Base-by-base conservation (phyloP, 2,329 filamentous ascomycete genomes). In the Xylaria sp. region DNA sequence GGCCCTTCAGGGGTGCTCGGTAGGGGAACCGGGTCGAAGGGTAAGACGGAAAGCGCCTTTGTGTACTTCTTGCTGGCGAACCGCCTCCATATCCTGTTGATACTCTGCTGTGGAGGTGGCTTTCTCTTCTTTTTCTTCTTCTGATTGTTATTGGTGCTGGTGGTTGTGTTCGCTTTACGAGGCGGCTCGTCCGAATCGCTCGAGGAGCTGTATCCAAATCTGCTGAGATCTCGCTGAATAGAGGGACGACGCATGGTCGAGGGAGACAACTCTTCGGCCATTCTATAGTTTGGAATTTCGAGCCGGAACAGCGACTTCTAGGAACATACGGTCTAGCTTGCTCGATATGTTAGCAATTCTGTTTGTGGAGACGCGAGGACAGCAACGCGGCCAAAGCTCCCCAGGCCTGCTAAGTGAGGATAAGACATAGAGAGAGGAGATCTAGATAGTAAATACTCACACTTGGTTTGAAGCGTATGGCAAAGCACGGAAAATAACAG, bases 81-180 rank as follows among this genome's bases (percentile, higher is more conserved):
- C 27, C 82, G 84, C 75, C 85, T 85, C 90, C 90, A 92, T 69
- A 90, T 88, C 66, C 85, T 85, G 76, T 92, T 88, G 77, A 92
- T 90, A 68, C 84, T 85, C 74, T 88, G 85, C 76, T 92, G 90
- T 0, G 90, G 90, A 2, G 86, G 83, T 14, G 87, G 82, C 70
- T 86, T 84, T 74, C 85, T 82, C 80, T 85, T 87, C 76, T 87
- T 87, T 74, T 84, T 85, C 77, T 87, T 88, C 75, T 88, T 86
- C 73, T 88, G 83, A 32, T 82, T 79, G 54, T 80, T 80, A 14
- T 66, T 78, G 58, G 4, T 74, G 54, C 27, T 73, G 58, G 71
- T 80, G 58, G 67, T 69, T 3, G 67, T 78, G 24, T 61, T 80
- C 45, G 75, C 73, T 56, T 80, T 75, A 5, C 80, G 80, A 21